Evolutionary conservation across 352 stramenopile species (phyloP).

Genomic region (Phytophthora constricta): DNA sequence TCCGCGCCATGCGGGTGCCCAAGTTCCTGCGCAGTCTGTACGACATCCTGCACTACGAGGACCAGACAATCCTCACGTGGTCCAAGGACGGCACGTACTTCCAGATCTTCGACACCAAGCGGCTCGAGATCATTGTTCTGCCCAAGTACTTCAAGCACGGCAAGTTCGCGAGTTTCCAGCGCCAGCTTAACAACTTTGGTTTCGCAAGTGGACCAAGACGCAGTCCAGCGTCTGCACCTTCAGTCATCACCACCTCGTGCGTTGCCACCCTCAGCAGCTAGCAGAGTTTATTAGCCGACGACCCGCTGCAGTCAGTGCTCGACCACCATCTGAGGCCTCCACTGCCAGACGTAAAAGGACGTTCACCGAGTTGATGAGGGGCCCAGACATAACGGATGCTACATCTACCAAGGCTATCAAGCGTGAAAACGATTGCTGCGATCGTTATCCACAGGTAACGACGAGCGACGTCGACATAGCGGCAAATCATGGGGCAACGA

Average conservation of each 20-base stretch:
- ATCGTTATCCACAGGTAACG: conserved; percentile 1
- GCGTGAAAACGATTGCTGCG: conserved; percentile 23
- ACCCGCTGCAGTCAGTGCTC: conserved; percentile 19
- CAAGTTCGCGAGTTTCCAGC: conserved; percentile 93
- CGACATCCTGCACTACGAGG: conserved; percentile 77
- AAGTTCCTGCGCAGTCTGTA: conserved; percentile 86
- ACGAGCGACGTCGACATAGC: neutral
- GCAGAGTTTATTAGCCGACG: conserved; percentile 53
- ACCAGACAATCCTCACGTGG: conserved; percentile 75
- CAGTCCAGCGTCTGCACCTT: conserved; percentile 83
- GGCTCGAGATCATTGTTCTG: conserved; percentile 76
- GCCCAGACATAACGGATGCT: conserved; percentile 6
- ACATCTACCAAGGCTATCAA: conserved; percentile 30
- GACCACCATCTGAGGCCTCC: conserved; percentile 14
- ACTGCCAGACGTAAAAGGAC: conserved; percentile 25
- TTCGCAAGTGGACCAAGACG: conserved; percentile 89
- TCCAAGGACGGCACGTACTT: conserved; percentile 71
- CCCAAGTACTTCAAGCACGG: conserved; percentile 95
- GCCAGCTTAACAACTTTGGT: conserved; percentile 95
- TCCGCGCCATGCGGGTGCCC: conserved; percentile 56
- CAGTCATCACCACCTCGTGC: conserved; percentile 71
- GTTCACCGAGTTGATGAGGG: conserved; percentile 34
- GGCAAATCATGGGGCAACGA: conserved; percentile 4
- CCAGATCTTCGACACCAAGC: conserved; percentile 69
- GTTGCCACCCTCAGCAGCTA: conserved; percentile 66